phyloP scores from a whole-genome alignment of 176 grass and related monocot species.

The Aechmea fasciata region DNA sequence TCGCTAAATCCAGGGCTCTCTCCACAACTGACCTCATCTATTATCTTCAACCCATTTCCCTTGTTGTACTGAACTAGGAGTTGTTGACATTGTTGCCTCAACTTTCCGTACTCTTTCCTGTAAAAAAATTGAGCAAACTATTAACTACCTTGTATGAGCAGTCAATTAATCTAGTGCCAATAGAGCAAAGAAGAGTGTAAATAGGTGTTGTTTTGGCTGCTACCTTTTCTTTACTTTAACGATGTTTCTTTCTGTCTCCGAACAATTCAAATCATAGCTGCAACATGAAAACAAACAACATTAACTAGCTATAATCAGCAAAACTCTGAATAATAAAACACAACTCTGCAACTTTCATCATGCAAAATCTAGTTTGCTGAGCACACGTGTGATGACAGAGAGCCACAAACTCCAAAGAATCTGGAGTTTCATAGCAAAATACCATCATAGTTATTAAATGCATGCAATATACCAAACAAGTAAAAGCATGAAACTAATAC shows the following conservation, averaged over 20 bases:
- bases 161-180: background rate
- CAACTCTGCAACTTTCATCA: too few relatives aligned
- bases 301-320: background rate
- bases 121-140: background rate
- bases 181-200: background rate
- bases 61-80: slow-evolving; percentile 44
- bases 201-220: background rate
- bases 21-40: slow-evolving; percentile 44
- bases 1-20: slow-evolving; percentile 47
- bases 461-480: too few relatives aligned
- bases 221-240: slow-evolving; percentile 79
- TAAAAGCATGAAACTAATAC: too few relatives aligned
- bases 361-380: too few relatives aligned
- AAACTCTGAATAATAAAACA: background rate
- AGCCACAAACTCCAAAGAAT: background rate
- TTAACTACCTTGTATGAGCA: background rate
- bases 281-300: slow-evolving; percentile 20
- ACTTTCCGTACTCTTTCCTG: slow-evolving; percentile 98
- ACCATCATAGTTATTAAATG: too few relatives aligned
- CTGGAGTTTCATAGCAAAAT: too few relatives aligned
- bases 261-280: slow-evolving; percentile 79
- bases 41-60: slow-evolving; percentile 55
- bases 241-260: slow-evolving; percentile 49
- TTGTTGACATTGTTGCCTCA: slow-evolving; percentile 62
- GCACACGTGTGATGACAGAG: background rate